Evolutionary conservation across 805 yeast genomes (phyloP), one percentile per base, ranked within the genome.

Genomic region (Kodamaea fukazawae): DNA sequence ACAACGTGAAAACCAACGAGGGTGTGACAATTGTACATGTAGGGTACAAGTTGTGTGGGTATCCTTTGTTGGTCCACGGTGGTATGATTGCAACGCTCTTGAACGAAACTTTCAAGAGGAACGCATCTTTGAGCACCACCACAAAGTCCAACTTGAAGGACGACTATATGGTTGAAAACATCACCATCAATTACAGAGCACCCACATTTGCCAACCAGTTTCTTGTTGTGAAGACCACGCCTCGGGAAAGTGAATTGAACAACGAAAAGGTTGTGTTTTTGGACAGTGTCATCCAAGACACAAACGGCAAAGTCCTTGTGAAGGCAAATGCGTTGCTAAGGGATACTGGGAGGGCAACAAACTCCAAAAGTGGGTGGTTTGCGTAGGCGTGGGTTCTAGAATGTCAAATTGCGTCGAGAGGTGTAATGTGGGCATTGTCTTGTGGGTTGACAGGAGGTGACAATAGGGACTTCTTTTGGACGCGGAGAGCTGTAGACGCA

Each of bases 1-100:
- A 76, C 47, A 77, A 83, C 43, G 65, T 72, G 2, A 58, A 65
- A 10, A 73, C 76, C 0, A 70, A 73, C 38, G 84, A 85, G 48
- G 73, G 83, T 0, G 71, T 85, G 1, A 75, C 87, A 0, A 71
- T 88, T 4, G 69, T 86, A 17, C 95, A 87, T 55, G 71, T 84
- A 38, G 96, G 97, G 0, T 78, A 82, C 54, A 75, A 75, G 45
- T 60, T 89, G 14, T 81, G 91, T 31, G 97, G 97, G 1, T 89
- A 83, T 56, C 97, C 96, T 2, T 82, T 86, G 50, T 63, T 90
- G 13, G 75, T 87, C 2, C 97, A 89, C 56, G 97, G 97, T 3
- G 97, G 97, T 0, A 76, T 90, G 20, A 57, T 89, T 22, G 95
- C 90, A 7, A 81, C 95, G 0, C 65, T 89, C 1, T 63, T 88